phyloP scores from a whole-genome alignment of 768 basidiomycete species.

The Paxillus rubicundulus region DNA sequence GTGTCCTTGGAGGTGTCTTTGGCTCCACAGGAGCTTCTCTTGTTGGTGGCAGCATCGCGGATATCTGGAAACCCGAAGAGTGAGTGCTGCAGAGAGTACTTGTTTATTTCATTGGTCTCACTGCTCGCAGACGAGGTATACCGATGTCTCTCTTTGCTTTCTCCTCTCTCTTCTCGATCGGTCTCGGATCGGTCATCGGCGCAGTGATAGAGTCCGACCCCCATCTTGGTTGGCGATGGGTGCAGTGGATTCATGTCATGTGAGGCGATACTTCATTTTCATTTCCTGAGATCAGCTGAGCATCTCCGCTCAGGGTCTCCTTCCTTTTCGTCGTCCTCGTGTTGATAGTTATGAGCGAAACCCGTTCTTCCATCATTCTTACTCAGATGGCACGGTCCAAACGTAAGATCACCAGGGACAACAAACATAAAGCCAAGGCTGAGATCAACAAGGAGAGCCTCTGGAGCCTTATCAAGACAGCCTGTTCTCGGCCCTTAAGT shows the following conservation, averaged over 20 bases:
- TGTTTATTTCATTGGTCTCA: background rate
- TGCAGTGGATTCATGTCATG: constrained; percentile 77
- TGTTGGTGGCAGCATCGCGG: constrained; percentile 67
- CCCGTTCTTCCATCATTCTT: constrained; percentile 68
- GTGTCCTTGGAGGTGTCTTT: constrained; percentile 61
- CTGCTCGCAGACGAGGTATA: constrained; percentile 54
- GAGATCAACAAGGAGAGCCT: constrained; percentile 61
- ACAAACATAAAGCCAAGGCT: constrained; percentile 54
- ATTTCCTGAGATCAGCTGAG: background rate
- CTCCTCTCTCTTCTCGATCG: constrained; percentile 53
- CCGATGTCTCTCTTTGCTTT: constrained; percentile 74
- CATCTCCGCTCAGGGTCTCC: constrained; percentile 42
- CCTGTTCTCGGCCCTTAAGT: constrained; percentile 71
- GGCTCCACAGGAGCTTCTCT: constrained; percentile 64
- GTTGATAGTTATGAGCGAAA: constrained; percentile 63
- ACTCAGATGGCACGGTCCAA: constrained; percentile 59
- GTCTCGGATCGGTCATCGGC: constrained; percentile 59
- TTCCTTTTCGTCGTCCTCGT: constrained; percentile 48
- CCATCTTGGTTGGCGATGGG: constrained; percentile 72
- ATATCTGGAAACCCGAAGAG: constrained; percentile 66
- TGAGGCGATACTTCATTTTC: constrained; percentile 14
- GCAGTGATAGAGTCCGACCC: constrained; percentile 64
- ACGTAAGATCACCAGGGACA: constrained; percentile 64
- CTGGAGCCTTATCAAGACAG: constrained; percentile 56
- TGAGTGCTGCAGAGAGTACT: constrained; percentile 28